phyloP scores from a whole-genome alignment of 768 basidiomycete species.

The Naematelia encephala region DNA sequence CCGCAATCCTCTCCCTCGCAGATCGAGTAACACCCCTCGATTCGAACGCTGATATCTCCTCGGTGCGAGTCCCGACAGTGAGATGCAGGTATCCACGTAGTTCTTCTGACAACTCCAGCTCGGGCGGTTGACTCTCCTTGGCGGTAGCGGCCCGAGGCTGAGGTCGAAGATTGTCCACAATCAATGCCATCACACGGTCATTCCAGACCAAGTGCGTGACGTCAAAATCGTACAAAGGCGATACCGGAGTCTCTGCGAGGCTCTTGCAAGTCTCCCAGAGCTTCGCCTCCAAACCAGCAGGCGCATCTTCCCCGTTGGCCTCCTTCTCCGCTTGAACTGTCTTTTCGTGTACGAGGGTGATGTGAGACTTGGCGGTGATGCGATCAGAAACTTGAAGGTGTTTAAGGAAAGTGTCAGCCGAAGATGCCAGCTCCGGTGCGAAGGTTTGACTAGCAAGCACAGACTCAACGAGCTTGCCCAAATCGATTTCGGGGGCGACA shows the following conservation, averaged over 20 bases:
- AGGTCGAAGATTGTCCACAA: conserved; percentile 60
- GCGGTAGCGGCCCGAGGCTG: conserved; percentile 33
- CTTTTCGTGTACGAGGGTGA: conserved; percentile 78
- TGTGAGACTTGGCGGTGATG: conserved; percentile 66
- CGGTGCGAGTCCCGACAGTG: conserved; percentile 71
- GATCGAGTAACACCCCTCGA: conserved; percentile 54
- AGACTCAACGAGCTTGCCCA: conserved; percentile 55
- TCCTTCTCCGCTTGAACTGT: conserved; percentile 43
- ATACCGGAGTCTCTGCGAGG: conserved; percentile 50
- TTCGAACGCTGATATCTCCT: conserved; percentile 63
- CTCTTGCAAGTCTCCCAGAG: conserved; percentile 60
- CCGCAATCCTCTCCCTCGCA: conserved; percentile 11
- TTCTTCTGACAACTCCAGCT: conserved; percentile 54
- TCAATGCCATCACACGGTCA: conserved; percentile 72
- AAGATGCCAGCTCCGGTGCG: conserved; percentile 12
- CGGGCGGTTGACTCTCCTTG: conserved; percentile 38
- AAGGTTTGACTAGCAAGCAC: conserved; percentile 48
- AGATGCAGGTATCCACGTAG: conserved; percentile 66
- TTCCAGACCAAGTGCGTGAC: conserved; percentile 69
- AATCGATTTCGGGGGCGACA: conserved; percentile 68
- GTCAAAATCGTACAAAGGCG: conserved; percentile 62
- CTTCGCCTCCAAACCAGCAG: conserved; percentile 24
- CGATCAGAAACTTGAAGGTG: conserved; percentile 55
- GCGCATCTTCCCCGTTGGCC: conserved; percentile 5
- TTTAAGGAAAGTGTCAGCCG: conserved; percentile 56